Evolutionary conservation across 176 grass and related monocot genomes (phyloP), one percentile per base, ranked within the genome.

Genomic region (Panicum miliaceum): DNA sequence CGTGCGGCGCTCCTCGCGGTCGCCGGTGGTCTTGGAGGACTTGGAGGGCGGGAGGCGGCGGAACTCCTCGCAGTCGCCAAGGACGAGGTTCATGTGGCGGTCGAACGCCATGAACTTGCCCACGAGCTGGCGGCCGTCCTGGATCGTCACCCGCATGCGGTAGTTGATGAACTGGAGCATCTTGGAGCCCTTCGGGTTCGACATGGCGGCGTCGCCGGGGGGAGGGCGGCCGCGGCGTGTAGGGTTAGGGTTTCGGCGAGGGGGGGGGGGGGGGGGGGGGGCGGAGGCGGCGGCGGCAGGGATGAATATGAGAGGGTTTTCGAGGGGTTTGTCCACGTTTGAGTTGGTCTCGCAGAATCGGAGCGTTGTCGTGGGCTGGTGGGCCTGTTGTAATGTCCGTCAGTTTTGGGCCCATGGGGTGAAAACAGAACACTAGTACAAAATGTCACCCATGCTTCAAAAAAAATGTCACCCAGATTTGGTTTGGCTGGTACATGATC

Each of bases 21-120:
- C 93, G 40, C 88, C 89, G 2, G 84, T 60, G 51, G 91, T 91
- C 84, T 97, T 94, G 75, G 93, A 81, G 37, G 89, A 92, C 76
- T 95, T 98, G 64, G 88, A 85, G 4, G 96, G 96, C 11, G 96
- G 96, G 0, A 99, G 91, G 83, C 84, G 92, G 83, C 96, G 96
- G 83, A 99, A 96, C 93, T 99, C 93, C 96, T 99, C 96, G 83
- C 96, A 99, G 77, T 99, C 96, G 65, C 96, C 89, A 83, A 99
- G 89, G 77, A 95, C 96, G 56, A 99, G 89, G 93, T 99, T 99
- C 91, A 99, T 95, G 89, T 99, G 96, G 64, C 96, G 93, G 78
- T 99, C 96, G 96, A 99, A 99, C 57, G 96, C 96, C 93, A 99
- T 96, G 91, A 96, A 99, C 89, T 99, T 99, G 40, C 93, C 93